Evolutionary conservation across 2,329 filamentous ascomycete species (phyloP).

Genomic region (Elsinoe batatas): DNA sequence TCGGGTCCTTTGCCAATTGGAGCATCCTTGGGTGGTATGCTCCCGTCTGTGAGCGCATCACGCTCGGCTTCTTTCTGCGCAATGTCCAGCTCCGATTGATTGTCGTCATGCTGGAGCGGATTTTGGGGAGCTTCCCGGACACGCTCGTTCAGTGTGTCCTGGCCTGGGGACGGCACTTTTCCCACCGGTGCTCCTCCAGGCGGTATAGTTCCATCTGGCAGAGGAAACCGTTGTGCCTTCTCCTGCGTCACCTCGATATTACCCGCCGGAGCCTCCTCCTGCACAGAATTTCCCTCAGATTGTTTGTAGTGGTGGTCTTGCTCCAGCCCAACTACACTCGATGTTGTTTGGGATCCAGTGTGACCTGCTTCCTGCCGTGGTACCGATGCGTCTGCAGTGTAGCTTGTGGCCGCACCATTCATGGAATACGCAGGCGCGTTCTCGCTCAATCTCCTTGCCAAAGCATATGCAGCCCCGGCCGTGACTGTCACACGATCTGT

Average conservation of each 20-base stretch:
- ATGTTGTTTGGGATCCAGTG: neutral
- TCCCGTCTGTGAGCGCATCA: slow-evolving; percentile 40
- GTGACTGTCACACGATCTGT: slow-evolving; percentile 53
- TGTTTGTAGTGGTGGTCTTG: slow-evolving; percentile 44
- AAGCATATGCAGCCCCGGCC: slow-evolving; percentile 49
- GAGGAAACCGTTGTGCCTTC: slow-evolving; percentile 32
- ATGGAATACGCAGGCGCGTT: slow-evolving; percentile 27
- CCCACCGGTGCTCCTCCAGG: slow-evolving; percentile 27
- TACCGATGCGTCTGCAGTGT: slow-evolving; percentile 18
- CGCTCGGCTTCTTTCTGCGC: slow-evolving; percentile 36
- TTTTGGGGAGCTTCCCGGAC: slow-evolving; percentile 29
- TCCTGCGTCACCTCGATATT: slow-evolving; percentile 38
- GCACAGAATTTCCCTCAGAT: slow-evolving; percentile 33
- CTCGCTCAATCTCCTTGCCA: slow-evolving; percentile 50
- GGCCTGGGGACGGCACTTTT: slow-evolving; percentile 18
- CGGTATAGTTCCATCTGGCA: slow-evolving; percentile 44
- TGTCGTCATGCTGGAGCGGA: slow-evolving; percentile 22
- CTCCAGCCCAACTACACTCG: slow-evolving; percentile 30
- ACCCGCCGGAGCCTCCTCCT: slow-evolving; percentile 28
- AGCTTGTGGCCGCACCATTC: slow-evolving; percentile 19
- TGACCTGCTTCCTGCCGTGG: slow-evolving; percentile 24
- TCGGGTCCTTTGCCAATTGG: slow-evolving; percentile 20
- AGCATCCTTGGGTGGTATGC: slow-evolving; percentile 34
- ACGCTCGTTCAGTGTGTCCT: slow-evolving; percentile 27
- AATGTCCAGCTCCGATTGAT: neutral